These are phyloP conservation scores for Intubia oerlemansii DNA, from an alignment of 2,329 filamentous ascomycete species.

Conservation along the genomic window DNA sequence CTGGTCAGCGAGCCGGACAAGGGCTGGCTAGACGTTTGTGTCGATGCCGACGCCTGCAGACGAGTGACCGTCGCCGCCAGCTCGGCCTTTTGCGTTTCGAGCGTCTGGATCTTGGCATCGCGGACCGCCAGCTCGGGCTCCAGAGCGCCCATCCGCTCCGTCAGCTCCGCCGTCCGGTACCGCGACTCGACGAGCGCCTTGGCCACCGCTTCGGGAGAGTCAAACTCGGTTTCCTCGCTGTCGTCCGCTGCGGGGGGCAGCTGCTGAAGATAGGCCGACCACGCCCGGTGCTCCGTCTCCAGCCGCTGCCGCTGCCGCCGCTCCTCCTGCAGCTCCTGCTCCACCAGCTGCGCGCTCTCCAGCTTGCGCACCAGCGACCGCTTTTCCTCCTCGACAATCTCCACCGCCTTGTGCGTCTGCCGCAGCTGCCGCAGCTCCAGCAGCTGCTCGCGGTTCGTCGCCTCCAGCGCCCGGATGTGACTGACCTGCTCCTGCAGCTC, in stretches of 20 bases:
- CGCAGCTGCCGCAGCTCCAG: slow-evolving; percentile 64
- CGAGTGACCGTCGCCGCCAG: slow-evolving; percentile 52
- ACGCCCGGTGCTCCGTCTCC: slow-evolving; percentile 71
- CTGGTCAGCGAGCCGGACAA: no score
- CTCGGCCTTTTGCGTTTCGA: slow-evolving; percentile 48
- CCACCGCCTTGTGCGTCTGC: slow-evolving; percentile 65
- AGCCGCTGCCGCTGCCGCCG: slow-evolving; percentile 67
- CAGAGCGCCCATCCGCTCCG: slow-evolving; percentile 59
- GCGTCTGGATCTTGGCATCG: slow-evolving; percentile 47
- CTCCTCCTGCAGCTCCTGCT: slow-evolving; percentile 58
- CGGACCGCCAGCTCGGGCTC: slow-evolving; percentile 61
- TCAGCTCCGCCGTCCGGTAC: slow-evolving; percentile 55
- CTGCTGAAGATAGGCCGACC: slow-evolving; percentile 66
- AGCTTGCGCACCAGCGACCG: slow-evolving; percentile 58
- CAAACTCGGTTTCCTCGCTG: slow-evolving; percentile 51
- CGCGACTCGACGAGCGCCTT: slow-evolving; percentile 67
- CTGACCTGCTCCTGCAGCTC: slow-evolving; percentile 80
- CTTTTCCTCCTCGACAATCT: slow-evolving; percentile 92
- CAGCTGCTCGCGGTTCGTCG: slow-evolving; percentile 57
- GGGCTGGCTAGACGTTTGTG: no score
- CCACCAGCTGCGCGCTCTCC: slow-evolving; percentile 49
- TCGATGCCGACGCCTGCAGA: no score
- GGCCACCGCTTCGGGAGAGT: slow-evolving; percentile 73
- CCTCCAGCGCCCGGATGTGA: slow-evolving; percentile 74
- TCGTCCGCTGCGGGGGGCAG: slow-evolving; percentile 37